These are phyloP conservation scores for Aureobasidium sp. DNA, from an alignment of 2,329 filamentous ascomycete species.

Conservation along the genomic window DNA sequence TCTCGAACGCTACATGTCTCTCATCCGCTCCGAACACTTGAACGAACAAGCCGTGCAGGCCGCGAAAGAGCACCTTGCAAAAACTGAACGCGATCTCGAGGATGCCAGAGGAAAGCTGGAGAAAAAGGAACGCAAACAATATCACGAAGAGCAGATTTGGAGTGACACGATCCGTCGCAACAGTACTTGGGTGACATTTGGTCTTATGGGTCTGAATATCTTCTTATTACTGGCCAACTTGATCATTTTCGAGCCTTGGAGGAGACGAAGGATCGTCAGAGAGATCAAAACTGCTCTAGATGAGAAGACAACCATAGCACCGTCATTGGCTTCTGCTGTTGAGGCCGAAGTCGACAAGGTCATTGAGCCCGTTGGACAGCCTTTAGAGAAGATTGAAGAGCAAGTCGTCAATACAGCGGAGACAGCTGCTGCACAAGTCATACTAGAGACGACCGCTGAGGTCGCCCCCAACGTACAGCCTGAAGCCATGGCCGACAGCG, in stretches of 20 bases:
- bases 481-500: not conserved
- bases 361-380: not conserved
- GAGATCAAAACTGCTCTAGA: slow-evolving; percentile 66
- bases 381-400: slow-evolving; percentile 23
- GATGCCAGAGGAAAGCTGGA: slow-evolving; percentile 68
- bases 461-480: not conserved
- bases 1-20: slow-evolving; percentile 85
- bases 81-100: slow-evolving; percentile 74
- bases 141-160: slow-evolving; percentile 99
- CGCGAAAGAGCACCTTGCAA: slow-evolving; percentile 64
- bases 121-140: slow-evolving; percentile 77
- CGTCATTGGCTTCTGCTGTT: not conserved
- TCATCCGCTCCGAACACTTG: slow-evolving; percentile 87
- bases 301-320: slow-evolving; percentile 51
- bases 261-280: slow-evolving; percentile 68
- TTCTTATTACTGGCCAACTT: slow-evolving; percentile 79
- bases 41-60: slow-evolving; percentile 77
- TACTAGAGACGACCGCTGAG: slow-evolving; percentile 4
- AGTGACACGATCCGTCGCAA: slow-evolving; percentile 93
- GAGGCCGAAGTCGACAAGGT: not conserved
- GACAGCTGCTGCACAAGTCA: slow-evolving; percentile 17
- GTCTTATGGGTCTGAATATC: slow-evolving; percentile 94
- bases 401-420: slow-evolving; percentile 20
- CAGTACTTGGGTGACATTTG: slow-evolving; percentile 98
- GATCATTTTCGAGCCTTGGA: slow-evolving; percentile 89